These are phyloP conservation scores for Ramicandelaber brevisporus DNA, from an alignment of 192 early-diverging fungal species.

Conservation along the genomic window DNA sequence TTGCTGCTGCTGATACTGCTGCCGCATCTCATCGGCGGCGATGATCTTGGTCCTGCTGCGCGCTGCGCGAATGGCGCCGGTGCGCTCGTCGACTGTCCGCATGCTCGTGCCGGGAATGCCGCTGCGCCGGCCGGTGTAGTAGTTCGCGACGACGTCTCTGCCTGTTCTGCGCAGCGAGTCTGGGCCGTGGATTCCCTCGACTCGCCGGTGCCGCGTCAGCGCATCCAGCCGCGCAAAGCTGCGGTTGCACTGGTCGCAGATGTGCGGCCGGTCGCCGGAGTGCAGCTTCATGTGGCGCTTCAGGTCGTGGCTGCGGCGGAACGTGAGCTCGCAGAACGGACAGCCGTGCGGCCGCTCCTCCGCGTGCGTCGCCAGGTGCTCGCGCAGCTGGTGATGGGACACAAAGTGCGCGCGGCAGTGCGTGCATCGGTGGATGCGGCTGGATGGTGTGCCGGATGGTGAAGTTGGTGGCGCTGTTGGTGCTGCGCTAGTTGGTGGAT, in stretches of 20 bases:
- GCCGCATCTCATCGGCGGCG: constrained; percentile 20
- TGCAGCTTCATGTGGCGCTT: constrained; percentile 67
- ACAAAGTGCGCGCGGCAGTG: no score
- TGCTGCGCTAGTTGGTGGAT: no score
- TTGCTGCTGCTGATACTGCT: no score
- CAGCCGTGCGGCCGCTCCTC: constrained; percentile 43
- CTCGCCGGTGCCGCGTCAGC: constrained; percentile 40
- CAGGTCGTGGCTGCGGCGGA: constrained; percentile 78
- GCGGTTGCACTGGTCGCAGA: constrained; percentile 45
- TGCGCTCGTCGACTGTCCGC: constrained; percentile 4
- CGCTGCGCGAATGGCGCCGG: constrained; percentile 10
- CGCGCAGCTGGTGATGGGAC: constrained; percentile 49
- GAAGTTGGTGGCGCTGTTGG: no score
- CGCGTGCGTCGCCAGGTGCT: constrained; percentile 47
- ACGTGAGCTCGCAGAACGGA: constrained; percentile 41
- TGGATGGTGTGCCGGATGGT: no score
- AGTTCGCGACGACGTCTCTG: constrained; percentile 4
- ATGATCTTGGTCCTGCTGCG: constrained; percentile 18
- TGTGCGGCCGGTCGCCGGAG: constrained; percentile 48
- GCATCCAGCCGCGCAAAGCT: constrained; percentile 64
- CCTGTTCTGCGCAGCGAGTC: constrained; percentile 22
- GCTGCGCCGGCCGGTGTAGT: constrained; percentile 4
- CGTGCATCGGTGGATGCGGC: no score
- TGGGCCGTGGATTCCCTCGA: constrained; percentile 28
- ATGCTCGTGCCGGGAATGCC: constrained; percentile 5